Evolutionary conservation across 176 grass and related monocot species (phyloP).

Genomic region (Leersia perrieri): DNA sequence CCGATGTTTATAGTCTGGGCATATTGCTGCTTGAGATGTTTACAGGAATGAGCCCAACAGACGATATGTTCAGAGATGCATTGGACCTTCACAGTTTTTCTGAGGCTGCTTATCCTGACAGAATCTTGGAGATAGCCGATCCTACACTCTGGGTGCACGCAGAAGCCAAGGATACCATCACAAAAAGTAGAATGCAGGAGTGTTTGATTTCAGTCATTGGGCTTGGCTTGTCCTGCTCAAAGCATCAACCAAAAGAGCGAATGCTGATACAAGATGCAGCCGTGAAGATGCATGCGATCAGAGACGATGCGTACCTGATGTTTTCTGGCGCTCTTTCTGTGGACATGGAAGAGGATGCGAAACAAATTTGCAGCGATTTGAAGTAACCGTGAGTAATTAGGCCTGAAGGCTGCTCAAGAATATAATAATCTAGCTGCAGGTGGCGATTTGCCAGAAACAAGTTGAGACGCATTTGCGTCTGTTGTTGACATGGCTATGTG

Average conservation of each 20-base stretch:
- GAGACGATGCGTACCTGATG: neutral
- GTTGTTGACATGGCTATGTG: neutral
- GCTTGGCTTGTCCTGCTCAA: neutral
- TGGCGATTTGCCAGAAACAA: neutral
- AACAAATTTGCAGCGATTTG: neutral
- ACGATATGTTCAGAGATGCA: neutral
- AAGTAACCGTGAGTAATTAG: neutral
- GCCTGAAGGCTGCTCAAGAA: neutral
- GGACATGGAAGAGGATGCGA: neutral
- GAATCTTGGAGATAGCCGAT: neutral
- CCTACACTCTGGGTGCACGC: neutral
- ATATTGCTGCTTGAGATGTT: slow-evolving; percentile 43
- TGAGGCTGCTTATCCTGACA: neutral
- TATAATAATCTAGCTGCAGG: neutral
- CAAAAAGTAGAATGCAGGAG: neutral
- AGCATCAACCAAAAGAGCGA: neutral
- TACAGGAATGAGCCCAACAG: slow-evolving; percentile 23
- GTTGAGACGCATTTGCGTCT: neutral
- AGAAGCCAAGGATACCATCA: neutral
- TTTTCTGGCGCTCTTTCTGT: neutral
- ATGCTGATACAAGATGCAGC: neutral
- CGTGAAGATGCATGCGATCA: neutral
- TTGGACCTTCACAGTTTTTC: slow-evolving; percentile 13
- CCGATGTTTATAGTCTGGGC: slow-evolving; percentile 13
- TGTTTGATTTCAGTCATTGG: neutral